Evolutionary conservation across 495 filamentous ascomycete species (phyloP), one percentile per base, ranked within the genome.

Genomic region (Xylaria cubensis): DNA sequence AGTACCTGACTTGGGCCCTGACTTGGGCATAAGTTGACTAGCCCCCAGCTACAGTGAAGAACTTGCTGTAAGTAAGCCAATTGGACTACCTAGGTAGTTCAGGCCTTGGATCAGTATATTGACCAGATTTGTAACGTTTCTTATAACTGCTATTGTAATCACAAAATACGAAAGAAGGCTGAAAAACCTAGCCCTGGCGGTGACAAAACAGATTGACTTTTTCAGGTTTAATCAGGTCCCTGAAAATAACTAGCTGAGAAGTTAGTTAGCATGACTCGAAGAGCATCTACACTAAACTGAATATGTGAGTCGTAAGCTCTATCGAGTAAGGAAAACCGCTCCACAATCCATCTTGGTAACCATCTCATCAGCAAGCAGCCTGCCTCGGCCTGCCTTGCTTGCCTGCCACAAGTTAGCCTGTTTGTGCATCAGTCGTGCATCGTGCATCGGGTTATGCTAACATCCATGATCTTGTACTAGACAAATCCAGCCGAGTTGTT

Each of bases 401-500:
- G 26, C 26, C 26, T 1, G 26, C 26, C 26, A 29, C 2, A 29
- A 29, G 26, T 29, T 53, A 17, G 36, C 36, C 8, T 39, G 6
- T 39, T 39, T 39, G 36, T 39, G 36, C 36, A 39, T 39, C 36
- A 39, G 36, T 39, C 36, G 36, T 39, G 36, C 36, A 39, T 50
- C 42, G 46, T 48, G 63, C 63, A 46, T 65, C 15, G 19, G 21
- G 36, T 12, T 5, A 19, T 17, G 15, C 63, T 32, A 50, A 50
- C 6, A 50, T 21, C n/a, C n/a, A n/a, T n/a, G n/a, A n/a, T n/a
- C 29, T 65, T 36, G 63, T 65, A 42, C 63, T 65, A 56, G 12
- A 29, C 26, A 29, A 19, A 12, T 9, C 3, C 13, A 8, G 36
- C 36, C 4, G 36, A 39, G 36, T 29, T 44, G 41, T 44, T 44